Evolutionary conservation across 108 stramenopile genomes (phyloP).

Genomic region (Pseudonitzschia multiseries): DNA sequence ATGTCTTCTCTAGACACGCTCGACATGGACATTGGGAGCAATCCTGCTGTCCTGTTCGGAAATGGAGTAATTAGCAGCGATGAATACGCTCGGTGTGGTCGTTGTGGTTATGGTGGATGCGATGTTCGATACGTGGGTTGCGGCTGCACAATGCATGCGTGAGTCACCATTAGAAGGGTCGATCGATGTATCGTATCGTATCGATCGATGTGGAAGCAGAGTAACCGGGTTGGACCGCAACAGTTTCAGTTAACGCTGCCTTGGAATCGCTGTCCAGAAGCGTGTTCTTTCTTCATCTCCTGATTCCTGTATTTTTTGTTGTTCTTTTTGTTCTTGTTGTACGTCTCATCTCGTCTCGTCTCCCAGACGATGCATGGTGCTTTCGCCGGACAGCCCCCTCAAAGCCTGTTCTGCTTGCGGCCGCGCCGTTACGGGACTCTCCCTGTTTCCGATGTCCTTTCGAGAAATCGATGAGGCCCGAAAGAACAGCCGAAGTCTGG

Average conservation of each 20-base stretch:
- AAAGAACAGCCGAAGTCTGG: constrained; percentile 25
- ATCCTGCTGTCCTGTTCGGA: constrained; percentile 38
- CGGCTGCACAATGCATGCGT: constrained; percentile 64
- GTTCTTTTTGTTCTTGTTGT: background rate
- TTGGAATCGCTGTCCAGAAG: too few species aligned
- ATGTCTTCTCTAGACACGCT: constrained; percentile 26
- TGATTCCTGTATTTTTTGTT: too few species aligned
- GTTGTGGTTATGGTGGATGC: constrained; percentile 68
- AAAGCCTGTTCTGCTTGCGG: constrained; percentile 35
- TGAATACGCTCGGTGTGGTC: constrained; percentile 58
- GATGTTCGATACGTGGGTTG: constrained; percentile 63
- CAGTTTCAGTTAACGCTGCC: too few species aligned
- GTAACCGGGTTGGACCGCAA: too few species aligned
- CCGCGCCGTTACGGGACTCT: constrained; percentile 39
- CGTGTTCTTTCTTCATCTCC: too few species aligned
- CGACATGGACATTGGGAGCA: constrained; percentile 36
- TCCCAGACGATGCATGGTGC: constrained; percentile 41
- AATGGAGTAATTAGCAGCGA: constrained; percentile 43
- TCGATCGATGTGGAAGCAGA: too few species aligned
- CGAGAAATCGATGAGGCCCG: constrained; percentile 77
- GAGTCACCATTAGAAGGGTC: constrained; percentile 10
- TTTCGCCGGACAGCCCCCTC: constrained; percentile 26
- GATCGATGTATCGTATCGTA: background rate
- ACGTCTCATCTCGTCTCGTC: background rate
- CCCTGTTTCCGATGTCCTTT: constrained; percentile 84